phyloP scores from a whole-genome alignment of 352 stramenopile genomes.

The Phytophthora nicotianae region DNA sequence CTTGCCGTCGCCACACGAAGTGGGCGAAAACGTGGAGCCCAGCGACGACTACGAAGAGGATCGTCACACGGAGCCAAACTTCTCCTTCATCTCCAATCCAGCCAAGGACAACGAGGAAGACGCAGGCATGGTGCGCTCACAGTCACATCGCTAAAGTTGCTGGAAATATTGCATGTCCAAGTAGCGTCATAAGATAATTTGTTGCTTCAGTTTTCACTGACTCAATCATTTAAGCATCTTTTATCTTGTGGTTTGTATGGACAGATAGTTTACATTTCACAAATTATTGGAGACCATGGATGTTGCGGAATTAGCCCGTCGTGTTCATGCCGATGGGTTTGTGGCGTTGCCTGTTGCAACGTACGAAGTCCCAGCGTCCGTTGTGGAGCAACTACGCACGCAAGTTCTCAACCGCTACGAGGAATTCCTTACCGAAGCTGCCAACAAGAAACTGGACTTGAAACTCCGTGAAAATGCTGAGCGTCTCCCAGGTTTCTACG shows the following conservation, averaged over 20 bases:
- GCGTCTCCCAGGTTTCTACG: conserved; percentile 68
- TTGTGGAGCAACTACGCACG: conserved; percentile 26
- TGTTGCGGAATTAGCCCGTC: conserved; percentile 15
- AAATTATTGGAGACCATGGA: conserved; percentile 29
- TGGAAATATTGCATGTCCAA: background rate
- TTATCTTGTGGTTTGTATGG: background rate
- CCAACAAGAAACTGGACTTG: conserved; percentile 37
- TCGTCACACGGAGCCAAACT: conserved; percentile 34
- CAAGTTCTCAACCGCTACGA: conserved; percentile 50
- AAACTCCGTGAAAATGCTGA: conserved; percentile 49
- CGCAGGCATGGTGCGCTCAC: conserved; percentile 22
- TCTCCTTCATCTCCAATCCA: conserved; percentile 45
- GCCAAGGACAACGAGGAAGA: conserved; percentile 19
- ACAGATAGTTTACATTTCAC: background rate
- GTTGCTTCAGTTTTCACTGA: conserved; percentile 3
- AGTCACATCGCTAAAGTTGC: conserved; percentile 32
- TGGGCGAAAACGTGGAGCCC: conserved; percentile 16
- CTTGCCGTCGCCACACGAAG: conserved; percentile 23
- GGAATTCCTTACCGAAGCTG: conserved; percentile 39
- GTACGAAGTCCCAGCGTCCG: conserved; percentile 16
- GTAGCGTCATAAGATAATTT: conserved; percentile 15
- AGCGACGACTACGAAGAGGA: conserved; percentile 31
- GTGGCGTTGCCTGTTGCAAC: conserved; percentile 35
- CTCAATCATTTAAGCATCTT: conserved; percentile 18
- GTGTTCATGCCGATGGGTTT: conserved; percentile 57